Evolutionary conservation across 768 basidiomycete genomes (phyloP), one percentile per base, ranked within the genome.

Genomic region (Pseudohyphozyma bogoriensis): DNA sequence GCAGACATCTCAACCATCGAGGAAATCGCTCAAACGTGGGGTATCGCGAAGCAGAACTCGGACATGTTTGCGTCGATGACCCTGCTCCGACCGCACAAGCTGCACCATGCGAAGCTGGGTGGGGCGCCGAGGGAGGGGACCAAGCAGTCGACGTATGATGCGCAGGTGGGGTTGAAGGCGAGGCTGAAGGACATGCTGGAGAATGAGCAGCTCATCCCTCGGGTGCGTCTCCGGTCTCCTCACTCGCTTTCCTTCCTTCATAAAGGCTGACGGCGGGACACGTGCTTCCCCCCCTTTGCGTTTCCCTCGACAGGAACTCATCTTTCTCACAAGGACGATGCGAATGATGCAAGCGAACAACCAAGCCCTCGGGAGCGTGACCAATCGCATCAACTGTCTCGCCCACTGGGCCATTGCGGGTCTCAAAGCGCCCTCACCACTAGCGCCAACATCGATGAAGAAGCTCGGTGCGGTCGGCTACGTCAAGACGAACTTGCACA

Each of bases 381-480:
- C 89, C 1, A 91, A 92, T 70, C 82, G 89, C 24, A 84, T 95
- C 75, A 90, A 89, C 73, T 86, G 92, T 56, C 88, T 86, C 0
- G 89, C 86, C 0, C 81, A 80, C 71, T 88, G 83, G 81, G 90
- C 88, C 20, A 56, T 60, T 2, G 37, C 28, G 11, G 69, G 65
- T 1, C 59, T 66, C 26, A 57, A 58, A 18, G 40, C 52, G 2
- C 39, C 32, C 50, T n/a, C n/a, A n/a, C n/a, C n/a, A n/a, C n/a
- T n/a, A n/a, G 57, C 31, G 84, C 87, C 6, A 78, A 79, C 28
- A 84, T 85, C 6, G 11, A 33, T n/a, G 24, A 26, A 20, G 24
- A 56, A 47, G 35, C 46, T 49, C 29, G 26, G n/a, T 36, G 33
- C 72, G 29, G 60, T 73, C 49, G 76, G 75, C 11, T 78, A 73